Evolutionary conservation across 1,139 yeast species (phyloP).

Genomic region (Suhomyces ambrosiae): DNA sequence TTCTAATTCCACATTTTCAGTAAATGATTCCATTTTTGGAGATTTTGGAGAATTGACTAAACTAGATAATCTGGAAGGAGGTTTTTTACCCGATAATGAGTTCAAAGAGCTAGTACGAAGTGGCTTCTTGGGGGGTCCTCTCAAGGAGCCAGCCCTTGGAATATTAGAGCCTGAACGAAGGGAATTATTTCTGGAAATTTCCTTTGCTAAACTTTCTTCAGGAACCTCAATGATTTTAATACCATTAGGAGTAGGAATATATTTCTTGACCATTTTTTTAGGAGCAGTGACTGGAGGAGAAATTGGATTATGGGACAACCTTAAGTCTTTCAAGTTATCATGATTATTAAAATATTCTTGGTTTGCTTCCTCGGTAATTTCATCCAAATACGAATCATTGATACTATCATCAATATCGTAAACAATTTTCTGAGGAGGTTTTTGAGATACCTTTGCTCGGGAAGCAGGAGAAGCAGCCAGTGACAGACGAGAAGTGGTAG

Average conservation of each 20-base stretch:
- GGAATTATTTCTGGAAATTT: constrained; percentile 45
- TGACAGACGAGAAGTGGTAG: constrained; percentile 12
- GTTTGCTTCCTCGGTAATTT: constrained; percentile 23
- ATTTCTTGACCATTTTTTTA: constrained; percentile 48
- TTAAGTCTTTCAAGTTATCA: constrained; percentile 18
- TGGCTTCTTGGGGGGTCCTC: constrained; percentile 12
- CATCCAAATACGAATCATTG: constrained; percentile 34
- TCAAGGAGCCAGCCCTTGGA: constrained; percentile 28
- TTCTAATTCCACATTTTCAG: constrained; percentile 18
- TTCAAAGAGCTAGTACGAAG: constrained; percentile 15
- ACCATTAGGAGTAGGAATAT: constrained; percentile 52
- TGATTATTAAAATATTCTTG: constrained; percentile 15
- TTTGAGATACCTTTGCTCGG: constrained; percentile 9
- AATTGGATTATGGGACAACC: constrained; percentile 15
- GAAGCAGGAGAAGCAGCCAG: constrained; percentile 9
- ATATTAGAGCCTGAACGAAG: constrained; percentile 32
- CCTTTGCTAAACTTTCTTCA: constrained; percentile 38
- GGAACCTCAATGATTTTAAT: constrained; percentile 53
- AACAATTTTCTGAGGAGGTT: constrained; percentile 11
- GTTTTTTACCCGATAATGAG: constrained; percentile 7
- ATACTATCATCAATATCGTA: constrained; percentile 35
- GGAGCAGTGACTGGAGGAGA: constrained; percentile 3
- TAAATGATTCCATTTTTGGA: constrained; percentile 12
- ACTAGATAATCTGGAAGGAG: constrained; percentile 12
- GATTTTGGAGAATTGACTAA: constrained; percentile 11